Evolutionary conservation across 2,329 filamentous ascomycete species (phyloP).

Genomic region (Penicillium sp.): DNA sequence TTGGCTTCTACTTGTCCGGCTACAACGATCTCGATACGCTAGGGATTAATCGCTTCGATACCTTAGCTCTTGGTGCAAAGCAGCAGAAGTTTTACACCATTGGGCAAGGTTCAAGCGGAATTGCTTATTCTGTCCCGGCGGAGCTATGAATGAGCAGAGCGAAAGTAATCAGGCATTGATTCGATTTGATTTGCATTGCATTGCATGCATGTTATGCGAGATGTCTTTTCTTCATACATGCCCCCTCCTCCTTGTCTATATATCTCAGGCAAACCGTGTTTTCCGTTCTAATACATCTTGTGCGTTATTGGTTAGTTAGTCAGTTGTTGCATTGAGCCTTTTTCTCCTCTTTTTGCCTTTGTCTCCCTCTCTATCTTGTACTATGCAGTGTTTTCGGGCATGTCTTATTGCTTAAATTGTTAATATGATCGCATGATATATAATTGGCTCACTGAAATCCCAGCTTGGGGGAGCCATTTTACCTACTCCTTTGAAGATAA

Average conservation of each 20-base stretch:
- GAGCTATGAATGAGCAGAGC: not conserved
- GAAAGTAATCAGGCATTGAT: not conserved
- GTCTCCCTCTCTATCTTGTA: not conserved
- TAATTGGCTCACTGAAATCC: not conserved
- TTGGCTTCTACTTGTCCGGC: slow-evolving; percentile 84
- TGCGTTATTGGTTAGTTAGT: not conserved
- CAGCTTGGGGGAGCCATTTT: not conserved
- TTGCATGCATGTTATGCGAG: not conserved
- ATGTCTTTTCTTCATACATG: not conserved
- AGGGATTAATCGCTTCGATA: slow-evolving; percentile 47
- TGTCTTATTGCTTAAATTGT: not conserved
- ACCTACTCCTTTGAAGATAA: too few species aligned
- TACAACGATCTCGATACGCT: slow-evolving; percentile 53
- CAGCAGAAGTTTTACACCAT: slow-evolving; percentile 13
- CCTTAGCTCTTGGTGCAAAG: slow-evolving; percentile 32
- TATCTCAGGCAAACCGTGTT: not conserved
- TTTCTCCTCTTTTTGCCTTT: not conserved
- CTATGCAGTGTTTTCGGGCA: not conserved
- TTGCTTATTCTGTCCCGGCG: slow-evolving; percentile 5
- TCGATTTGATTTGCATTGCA: not conserved
- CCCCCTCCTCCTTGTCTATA: not conserved
- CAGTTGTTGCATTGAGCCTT: not conserved
- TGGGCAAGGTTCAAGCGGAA: slow-evolving; percentile 8
- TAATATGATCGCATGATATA: not conserved
- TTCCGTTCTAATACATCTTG: not conserved